These are phyloP conservation scores for Chaetomium tenue DNA, from an alignment of 495 filamentous ascomycete genomes.

Conservation along the genomic window DNA sequence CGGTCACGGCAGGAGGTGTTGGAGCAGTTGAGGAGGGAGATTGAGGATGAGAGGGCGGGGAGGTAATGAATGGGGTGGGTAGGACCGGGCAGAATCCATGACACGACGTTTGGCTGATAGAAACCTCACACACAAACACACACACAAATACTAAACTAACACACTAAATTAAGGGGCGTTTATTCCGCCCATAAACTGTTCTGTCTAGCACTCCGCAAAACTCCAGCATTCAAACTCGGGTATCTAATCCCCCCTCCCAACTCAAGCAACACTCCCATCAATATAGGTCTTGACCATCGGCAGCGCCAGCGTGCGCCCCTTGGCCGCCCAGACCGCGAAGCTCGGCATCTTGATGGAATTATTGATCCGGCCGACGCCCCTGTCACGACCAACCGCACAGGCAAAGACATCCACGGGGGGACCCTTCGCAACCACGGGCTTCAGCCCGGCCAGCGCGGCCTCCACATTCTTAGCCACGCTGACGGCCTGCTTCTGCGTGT, in stretches of 20 bases:
- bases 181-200: not conserved
- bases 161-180: slow-evolving; percentile 2
- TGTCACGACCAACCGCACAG: slow-evolving; percentile 40
- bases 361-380: slow-evolving; percentile 43
- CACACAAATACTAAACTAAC: slow-evolving; percentile 8
- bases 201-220: not conserved
- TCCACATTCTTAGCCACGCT: slow-evolving; percentile 48
- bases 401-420: slow-evolving; percentile 45
- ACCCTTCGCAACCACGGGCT: slow-evolving; percentile 39
- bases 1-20: slow-evolving; percentile 57
- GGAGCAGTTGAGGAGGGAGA: slow-evolving; percentile 54
- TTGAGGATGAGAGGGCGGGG: slow-evolving; percentile 63
- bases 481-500: slow-evolving; percentile 50
- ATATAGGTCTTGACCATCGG: slow-evolving; percentile 39
- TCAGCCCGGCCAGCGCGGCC: slow-evolving; percentile 37
- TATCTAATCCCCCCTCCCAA: slow-evolving; percentile 5
- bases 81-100: not conserved
- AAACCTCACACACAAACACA: not conserved
- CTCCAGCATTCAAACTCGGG: not conserved
- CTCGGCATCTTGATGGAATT: slow-evolving; percentile 41
- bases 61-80: slow-evolving; percentile 28
- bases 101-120: slow-evolving; percentile 1
- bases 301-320: slow-evolving; percentile 43
- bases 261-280: slow-evolving; percentile 40
- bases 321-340: slow-evolving; percentile 42